Conservation (phyloP, 768 basidiomycete species). For the Russula vinacea region DNA sequence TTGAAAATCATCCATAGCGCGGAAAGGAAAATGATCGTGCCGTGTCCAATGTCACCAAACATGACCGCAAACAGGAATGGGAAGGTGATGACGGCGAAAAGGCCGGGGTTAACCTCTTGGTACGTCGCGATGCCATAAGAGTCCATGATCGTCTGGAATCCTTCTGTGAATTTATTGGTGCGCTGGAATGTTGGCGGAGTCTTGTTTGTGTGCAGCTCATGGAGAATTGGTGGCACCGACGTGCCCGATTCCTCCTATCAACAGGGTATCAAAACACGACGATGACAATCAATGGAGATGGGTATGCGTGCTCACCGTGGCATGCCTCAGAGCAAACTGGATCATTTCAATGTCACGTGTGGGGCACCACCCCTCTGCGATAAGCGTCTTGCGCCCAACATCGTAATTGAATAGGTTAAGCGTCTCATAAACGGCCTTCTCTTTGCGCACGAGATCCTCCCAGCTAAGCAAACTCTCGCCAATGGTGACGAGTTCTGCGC, state of each 20-base stretch:
- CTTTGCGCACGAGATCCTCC: constrained; percentile 92
- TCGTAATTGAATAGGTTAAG: constrained; percentile 96
- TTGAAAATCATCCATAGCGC: constrained; percentile 81
- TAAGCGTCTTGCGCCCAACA: constrained; percentile 85
- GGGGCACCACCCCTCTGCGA: constrained; percentile 98
- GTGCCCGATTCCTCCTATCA: constrained; percentile 84
- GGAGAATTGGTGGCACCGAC: constrained; percentile 84
- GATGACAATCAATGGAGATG: background rate
- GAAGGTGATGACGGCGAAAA: constrained; percentile 90
- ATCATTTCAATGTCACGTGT: constrained; percentile 85
- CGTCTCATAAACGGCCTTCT: constrained; percentile 94
- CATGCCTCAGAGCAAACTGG: constrained; percentile 82
- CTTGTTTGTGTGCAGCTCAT: constrained; percentile 84
- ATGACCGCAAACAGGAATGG: constrained; percentile 99
- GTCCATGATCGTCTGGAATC: constrained; percentile 98
- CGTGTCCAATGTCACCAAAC: constrained; percentile 99
- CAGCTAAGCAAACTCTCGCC: constrained; percentile 84
- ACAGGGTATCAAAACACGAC: constrained; percentile 2
- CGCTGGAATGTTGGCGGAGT: constrained; percentile 94
- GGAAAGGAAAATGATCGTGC: constrained; percentile 70
- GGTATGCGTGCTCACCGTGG: constrained; percentile 54
- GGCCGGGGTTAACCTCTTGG: constrained; percentile 94
- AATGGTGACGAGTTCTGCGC: constrained; percentile 75
- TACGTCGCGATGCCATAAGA: constrained; percentile 93
- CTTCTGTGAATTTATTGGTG: constrained; percentile 94